These are phyloP conservation scores for Xylariales sp. DNA, from an alignment of 2,329 filamentous ascomycete genomes.

Conservation along the genomic window DNA sequence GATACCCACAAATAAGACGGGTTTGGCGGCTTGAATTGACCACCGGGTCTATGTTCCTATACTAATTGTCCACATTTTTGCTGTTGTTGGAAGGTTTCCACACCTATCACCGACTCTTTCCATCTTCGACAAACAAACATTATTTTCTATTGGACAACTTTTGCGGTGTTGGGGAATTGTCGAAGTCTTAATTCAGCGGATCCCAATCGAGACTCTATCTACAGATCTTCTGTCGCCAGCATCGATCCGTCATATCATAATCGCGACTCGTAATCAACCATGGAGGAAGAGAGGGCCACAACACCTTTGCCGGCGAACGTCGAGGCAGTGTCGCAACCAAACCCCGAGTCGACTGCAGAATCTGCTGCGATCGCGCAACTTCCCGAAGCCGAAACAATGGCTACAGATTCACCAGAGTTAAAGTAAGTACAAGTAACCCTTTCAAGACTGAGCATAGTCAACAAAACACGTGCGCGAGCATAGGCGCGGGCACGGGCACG, in stretches of 20 bases:
- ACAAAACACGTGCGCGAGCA: neutral
- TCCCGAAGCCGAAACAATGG: conserved; percentile 59
- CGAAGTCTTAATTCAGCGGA: conserved; percentile 30
- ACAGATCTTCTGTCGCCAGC: conserved; percentile 40
- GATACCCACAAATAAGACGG: conserved; percentile 19
- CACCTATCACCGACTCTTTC: neutral
- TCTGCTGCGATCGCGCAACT: conserved; percentile 59
- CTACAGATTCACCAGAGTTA: conserved; percentile 57
- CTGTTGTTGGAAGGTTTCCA: neutral
- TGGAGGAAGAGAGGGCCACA: conserved; percentile 58
- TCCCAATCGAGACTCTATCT: conserved; percentile 40
- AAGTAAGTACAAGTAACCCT: conserved; percentile 55
- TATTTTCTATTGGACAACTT: conserved; percentile 37
- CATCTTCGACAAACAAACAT: neutral
- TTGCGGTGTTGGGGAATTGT: conserved; percentile 39
- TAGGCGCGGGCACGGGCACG: neutral
- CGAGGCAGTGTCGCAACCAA: conserved; percentile 63
- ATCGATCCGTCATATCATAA: conserved; percentile 40
- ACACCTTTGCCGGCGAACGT: conserved; percentile 55
- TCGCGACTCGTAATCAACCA: conserved; percentile 49
- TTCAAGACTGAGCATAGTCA: conserved; percentile 9
- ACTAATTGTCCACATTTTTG: neutral
- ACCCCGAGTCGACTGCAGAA: conserved; percentile 60
- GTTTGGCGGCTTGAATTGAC: neutral
- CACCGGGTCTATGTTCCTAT: neutral